Base-by-base conservation (phyloP, 306 rosid genomes). In the Hippophae tibetana region DNA sequence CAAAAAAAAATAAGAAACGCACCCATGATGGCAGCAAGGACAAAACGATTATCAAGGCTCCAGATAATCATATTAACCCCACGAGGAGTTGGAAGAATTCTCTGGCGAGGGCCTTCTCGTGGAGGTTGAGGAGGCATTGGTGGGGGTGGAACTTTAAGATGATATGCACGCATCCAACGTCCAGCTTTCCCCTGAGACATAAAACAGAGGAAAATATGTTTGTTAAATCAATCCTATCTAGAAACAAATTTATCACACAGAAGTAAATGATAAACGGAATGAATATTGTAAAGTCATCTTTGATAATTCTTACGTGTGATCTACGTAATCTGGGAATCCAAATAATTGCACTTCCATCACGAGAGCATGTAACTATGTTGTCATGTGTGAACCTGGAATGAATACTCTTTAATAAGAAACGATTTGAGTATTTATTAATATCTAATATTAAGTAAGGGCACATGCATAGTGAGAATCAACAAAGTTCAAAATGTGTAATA, bases 21-120 rank as follows among this genome's bases (percentile, higher is more conserved):
- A 88, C 97, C 99, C 99, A 88, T 93, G 52, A 88, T 88, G 72
- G 99, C 99, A 71, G 99, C 99, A 62, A 93, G 95, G 69, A 93
- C 99, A 74, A 93, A 93, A 59, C 97, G 99, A 72, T 93, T 93
- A 69, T 93, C 99, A 75, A 88, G 83, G 82, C 99, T 93, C 99
- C 99, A 93, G 69, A 80, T 78, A 65, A 93, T 88, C 99, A 93
- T 93, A 88, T 88, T 93, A 64, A 93, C 99, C 79, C 97, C 97
- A 43, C 95, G 99, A 67, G 97, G 99, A 47, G 97, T 93, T 41
- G 99, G 99, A 75, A 93, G 84, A 74, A 85, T 86, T 69, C 97
- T 84, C 76, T 88, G 99, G 48, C 94, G 94, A 69, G 99, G 99
- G 52, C 99, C 97, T 23, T 97, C 99, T 65, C 90, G 84, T 50